A percentile compares a stretch with the other conserved stretches of the same genome.
Evolutionary conservation across 2,329 filamentous ascomycete genomes (phyloP).

Genomic region (Pseudodiploospora longispora): DNA sequence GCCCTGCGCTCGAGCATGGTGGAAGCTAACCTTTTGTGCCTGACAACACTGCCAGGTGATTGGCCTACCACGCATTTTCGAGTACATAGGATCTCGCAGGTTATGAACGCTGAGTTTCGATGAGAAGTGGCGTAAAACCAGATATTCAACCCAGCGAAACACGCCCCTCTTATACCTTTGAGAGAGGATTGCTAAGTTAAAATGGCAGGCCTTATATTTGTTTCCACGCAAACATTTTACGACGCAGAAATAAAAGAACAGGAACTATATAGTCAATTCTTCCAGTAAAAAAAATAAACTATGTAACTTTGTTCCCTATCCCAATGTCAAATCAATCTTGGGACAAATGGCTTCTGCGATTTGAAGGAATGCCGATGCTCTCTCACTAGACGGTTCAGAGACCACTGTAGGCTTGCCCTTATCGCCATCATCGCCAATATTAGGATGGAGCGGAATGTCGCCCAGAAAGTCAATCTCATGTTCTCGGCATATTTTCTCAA

Average conservation of each 20-base stretch:
- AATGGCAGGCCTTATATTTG: constrained; percentile 2
- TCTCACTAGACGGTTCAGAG: constrained; percentile 67
- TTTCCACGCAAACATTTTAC: constrained; percentile 7
- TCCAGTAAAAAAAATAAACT: no score
- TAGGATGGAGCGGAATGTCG: constrained; percentile 79
- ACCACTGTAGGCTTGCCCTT: constrained; percentile 84
- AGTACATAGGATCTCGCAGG: constrained; percentile 3
- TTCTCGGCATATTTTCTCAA: constrained; percentile 60
- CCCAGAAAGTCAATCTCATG: constrained; percentile 73
- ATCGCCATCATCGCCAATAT: constrained; percentile 82
- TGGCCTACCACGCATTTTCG: constrained; percentile 8
- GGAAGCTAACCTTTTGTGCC: constrained; percentile 34
- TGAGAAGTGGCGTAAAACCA: constrained; percentile 3
- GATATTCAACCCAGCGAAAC: constrained; percentile 3
- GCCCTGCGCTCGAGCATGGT: constrained; percentile 23
- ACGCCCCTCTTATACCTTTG: constrained; percentile 3
- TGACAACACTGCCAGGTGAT: constrained; percentile 6
- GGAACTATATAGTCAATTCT: no score
- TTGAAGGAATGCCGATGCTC: constrained; percentile 62
- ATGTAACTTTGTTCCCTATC: no score
- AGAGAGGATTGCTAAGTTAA: constrained; percentile 9
- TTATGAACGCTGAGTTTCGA: constrained; percentile 1
- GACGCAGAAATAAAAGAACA: background rate
- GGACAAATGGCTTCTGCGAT: constrained; percentile 53
- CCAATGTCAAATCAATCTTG: constrained; percentile 30